Evolutionary conservation across 1,139 yeast genomes (phyloP), one percentile per base, ranked within the genome.

Genomic region (Hyphopichia burtonii): DNA sequence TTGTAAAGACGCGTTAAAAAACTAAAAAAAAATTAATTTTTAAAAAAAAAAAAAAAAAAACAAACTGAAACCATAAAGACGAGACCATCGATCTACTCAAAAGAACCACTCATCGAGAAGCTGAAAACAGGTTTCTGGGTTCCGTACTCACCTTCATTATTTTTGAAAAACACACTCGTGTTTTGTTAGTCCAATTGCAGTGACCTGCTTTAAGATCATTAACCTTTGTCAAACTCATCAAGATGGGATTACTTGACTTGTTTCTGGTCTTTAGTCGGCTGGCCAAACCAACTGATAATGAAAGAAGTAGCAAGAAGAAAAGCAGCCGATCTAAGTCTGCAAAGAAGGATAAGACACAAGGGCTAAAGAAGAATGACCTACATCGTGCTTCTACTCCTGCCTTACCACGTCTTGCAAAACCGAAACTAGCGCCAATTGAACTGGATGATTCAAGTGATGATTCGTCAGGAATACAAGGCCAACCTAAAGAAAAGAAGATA

Each of bases 261-360:
- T 25, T 25, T 11, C 28, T 25, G 28, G 4, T 25, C 3, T 25
- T 37, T 37, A 20, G 36, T 14, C n/a, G 25, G 27, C 25, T 31
- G 33, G 16, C 35, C 40, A 7, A 33, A 31, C 11, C 33, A 23
- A 4, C 31, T 33, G 37, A 25, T 33, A 27, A 25, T 11, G n/a
- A 25, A 9, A 9, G 9, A 22, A 22, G 23, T 22, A 22, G 9
- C 9, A 9, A 22, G 23, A 9, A 6, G 9, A 22, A 22, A 22
- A 20, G 23, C 23, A 20, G 8, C 8, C 23, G 8, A 6, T 20
- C 23, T 6, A 20, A 20, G 8, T 20, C 23, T 20, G 8, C 5
- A 20, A 20, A 20, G 23, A 20, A 20, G 8, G 8, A 20, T 5
- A 20, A n/a, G n/a, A n/a, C n/a, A n/a, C n/a, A n/a, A n/a, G n/a